Base-by-base conservation (phyloP, 495 filamentous ascomycete species). In the Neurospora tetraspora region DNA sequence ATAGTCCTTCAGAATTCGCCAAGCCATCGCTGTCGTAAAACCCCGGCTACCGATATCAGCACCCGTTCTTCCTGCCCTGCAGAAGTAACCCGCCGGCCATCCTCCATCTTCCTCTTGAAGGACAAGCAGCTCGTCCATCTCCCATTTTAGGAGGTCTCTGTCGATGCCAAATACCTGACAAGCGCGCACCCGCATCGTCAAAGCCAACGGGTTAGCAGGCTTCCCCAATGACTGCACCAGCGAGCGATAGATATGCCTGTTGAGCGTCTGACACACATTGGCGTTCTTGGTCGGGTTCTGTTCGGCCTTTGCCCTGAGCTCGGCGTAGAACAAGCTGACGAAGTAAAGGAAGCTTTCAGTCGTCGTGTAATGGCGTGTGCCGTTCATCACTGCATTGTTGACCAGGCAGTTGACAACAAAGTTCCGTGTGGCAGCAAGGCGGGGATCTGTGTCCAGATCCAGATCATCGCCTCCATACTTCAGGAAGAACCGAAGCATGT, bases 401-500 rank as follows among this genome's bases (percentile, higher is more conserved):
- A 31, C 23, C 23, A 59, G 11, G 23, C 47, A 59, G 23, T 59
- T 59, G 47, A 59, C 11, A 16, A 59, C 47, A 27, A 27, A 59
- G 47, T 16, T 59, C 47, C 5, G 7, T 23, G 47, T 59, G 47
- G 47, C 23, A 3, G 47, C 47, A 27, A 59, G 47, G 0, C 47
- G 47, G 47, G 5, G 23, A 59, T 59, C 47, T 16, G 5, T 27
- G 47, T 59, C 47, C 47, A 31, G 47, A 3, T 59, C 47, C 11
- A 59, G 47, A 14, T 59, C 47, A 27, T 59, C 47, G 31, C 47
- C 47, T 16, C 47, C 47, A 59, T 59, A 78, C 45, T 45, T 74
- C 45, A 74, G 39, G 70, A 79, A 76, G 9, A 73, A 53, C 3
- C 77, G 70, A 7, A 79, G 74, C 40, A 76, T 74, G 45, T 77